Percentiles rank a stretch among this genome's conserved stretches.
Conservation (phyloP, 1,284 basidiomycete genomes). For the Papiliotrema fonsecae region DNA sequence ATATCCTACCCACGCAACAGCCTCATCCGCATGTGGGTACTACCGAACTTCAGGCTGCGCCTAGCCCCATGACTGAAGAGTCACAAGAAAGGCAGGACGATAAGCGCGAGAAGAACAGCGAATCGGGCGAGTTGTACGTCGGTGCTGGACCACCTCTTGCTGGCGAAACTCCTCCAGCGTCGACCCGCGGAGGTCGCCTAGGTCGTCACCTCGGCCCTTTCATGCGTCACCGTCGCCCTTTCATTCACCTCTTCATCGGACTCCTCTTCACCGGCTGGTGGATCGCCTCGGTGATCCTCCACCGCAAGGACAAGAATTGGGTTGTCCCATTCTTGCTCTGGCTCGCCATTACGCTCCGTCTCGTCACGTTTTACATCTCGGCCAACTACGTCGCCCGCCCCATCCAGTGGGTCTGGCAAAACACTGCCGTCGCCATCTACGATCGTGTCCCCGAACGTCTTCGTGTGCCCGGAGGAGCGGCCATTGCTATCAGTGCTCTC, state of each 20-base stretch:
- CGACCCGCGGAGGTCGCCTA: too few species aligned
- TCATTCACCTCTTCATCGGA: conserved; percentile 9
- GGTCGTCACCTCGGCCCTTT: too few species aligned
- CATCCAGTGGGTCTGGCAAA: conserved; percentile 7
- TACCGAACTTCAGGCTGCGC: too few species aligned
- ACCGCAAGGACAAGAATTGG: conserved; percentile 11
- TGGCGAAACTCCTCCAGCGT: too few species aligned
- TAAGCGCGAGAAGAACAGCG: too few species aligned
- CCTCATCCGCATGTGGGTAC: too few species aligned
- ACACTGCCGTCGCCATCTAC: conserved; percentile 4
- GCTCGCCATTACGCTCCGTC: conserved; percentile 11
- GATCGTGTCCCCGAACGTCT: conserved; percentile 4
- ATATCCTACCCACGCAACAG: too few species aligned
- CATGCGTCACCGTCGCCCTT: conserved; percentile 5
- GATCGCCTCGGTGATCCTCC: conserved; percentile 13
- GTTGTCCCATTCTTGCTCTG: conserved; percentile 15
- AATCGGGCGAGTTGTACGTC: too few species aligned
- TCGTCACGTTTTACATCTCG: conserved; percentile 10
- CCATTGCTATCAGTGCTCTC: conserved; percentile 10
- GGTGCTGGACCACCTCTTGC: too few species aligned
- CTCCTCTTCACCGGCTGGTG: conserved; percentile 15
- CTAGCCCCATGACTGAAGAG: too few species aligned
- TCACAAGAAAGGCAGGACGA: too few species aligned
- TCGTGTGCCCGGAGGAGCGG: conserved; percentile 5
- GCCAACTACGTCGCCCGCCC: conserved; percentile 5